Evolutionary conservation across 2,329 filamentous ascomycete species (phyloP), one percentile per base, ranked within the genome.

Genomic region (Colletotrichum incanum): DNA sequence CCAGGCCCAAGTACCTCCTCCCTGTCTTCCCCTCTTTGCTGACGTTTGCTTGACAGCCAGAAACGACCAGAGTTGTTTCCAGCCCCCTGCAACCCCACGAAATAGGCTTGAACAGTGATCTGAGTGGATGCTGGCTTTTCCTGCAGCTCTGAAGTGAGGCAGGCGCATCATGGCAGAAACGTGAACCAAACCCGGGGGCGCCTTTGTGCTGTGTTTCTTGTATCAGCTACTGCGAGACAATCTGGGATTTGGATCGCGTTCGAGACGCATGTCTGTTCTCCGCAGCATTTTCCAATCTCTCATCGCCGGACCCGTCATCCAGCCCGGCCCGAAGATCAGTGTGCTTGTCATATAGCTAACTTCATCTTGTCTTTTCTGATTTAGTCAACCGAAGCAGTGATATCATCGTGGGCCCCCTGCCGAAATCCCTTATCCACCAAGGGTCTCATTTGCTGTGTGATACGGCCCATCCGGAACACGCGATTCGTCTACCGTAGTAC

Each of bases 11-110:
- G 60, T 72, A 61, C 47, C 65, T 31, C 11, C 20, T 63, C 69
- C 65, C 58, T 69, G 69, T 34, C 52, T 54, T 49, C 66, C 54
- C 70, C 59, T 60, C 69, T 64, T 45, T 65, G 65, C 70, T 72
- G 65, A 65, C 70, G 60, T 70, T 72, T 52, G 37, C 54, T 49
- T 66, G 60, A 34, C 66, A 31, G 41, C 52, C 39, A 18, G 41
- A 54, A 56, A 16, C n/a, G 55, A 23, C 34, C 43, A 52, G 26
- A 52, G 49, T 52, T 52, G 63, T 67, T 41, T 56, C 55, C 50
- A 56, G 39, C 64, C 66, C 41, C 69, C 39, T 72, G 69, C 28
- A 63, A 72, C 69, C 69, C 69, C 65, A 68, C 65, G 64, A 68
- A 72, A 56, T 68, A 54, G 52, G 45, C 41, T 39, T 37, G 12